phyloP scores from a whole-genome alignment of 2,329 filamentous ascomycete genomes.

The Peltaster fructicola region DNA sequence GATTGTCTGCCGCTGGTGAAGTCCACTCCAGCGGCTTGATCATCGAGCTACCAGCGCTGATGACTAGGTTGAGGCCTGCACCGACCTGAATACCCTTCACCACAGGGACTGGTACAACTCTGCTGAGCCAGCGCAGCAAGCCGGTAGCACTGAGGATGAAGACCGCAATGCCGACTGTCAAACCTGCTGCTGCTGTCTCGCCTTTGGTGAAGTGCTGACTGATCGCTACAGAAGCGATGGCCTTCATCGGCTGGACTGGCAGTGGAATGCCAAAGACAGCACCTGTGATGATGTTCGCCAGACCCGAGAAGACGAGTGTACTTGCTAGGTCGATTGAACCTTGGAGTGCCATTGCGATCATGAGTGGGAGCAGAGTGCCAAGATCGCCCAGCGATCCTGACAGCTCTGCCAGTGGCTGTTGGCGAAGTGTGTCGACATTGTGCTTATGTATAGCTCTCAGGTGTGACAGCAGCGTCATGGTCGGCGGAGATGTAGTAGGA shows the following conservation, averaged over 20 bases:
- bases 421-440: conserved; percentile 39
- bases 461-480: conserved; percentile 4
- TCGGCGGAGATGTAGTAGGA: neutral
- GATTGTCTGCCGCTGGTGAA: conserved; percentile 53
- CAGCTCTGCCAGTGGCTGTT: conserved; percentile 52
- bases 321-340: conserved; percentile 63
- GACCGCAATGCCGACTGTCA: conserved; percentile 58
- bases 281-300: conserved; percentile 75
- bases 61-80: conserved; percentile 65
- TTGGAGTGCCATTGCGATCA: conserved; percentile 67
- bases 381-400: conserved; percentile 80
- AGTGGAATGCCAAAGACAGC: conserved; percentile 71
- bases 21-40: conserved; percentile 53
- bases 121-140: conserved; percentile 54
- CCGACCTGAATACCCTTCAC: conserved; percentile 92
- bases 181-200: conserved; percentile 65
- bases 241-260: conserved; percentile 80
- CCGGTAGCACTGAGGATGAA: conserved; percentile 64
- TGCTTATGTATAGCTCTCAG: conserved; percentile 19
- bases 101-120: conserved; percentile 65
- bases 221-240: conserved; percentile 83
- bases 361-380: conserved; percentile 74
- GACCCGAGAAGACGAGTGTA: conserved; percentile 73
- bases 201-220: conserved; percentile 45
- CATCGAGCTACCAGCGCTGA: conserved; percentile 56